Conservation (phyloP, 1,139 yeast genomes). For the Geotrichum siamense region DNA sequence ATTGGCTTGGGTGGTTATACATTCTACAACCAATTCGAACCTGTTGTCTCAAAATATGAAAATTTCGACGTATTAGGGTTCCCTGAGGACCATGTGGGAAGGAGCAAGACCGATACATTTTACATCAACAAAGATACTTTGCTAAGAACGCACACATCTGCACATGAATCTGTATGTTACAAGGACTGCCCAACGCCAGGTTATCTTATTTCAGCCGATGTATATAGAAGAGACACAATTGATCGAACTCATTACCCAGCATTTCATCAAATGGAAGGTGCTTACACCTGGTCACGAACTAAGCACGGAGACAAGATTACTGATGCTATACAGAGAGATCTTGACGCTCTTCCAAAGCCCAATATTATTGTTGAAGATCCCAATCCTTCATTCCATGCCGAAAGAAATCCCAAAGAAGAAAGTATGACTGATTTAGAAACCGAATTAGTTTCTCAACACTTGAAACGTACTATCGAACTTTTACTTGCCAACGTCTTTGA, state of each 20-base stretch:
- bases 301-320: slow-evolving; percentile 38
- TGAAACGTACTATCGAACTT: slow-evolving; percentile 78
- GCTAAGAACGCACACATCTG: slow-evolving; percentile 90
- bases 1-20: slow-evolving; percentile 59
- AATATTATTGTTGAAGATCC: slow-evolving; percentile 72
- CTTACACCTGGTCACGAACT: slow-evolving; percentile 66
- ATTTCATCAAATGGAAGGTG: slow-evolving; percentile 98
- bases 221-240: slow-evolving; percentile 89
- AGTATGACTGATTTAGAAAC: slow-evolving; percentile 66
- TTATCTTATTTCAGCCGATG: slow-evolving; percentile 90
- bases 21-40: slow-evolving; percentile 70
- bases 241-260: slow-evolving; percentile 96
- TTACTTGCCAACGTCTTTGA: slow-evolving; percentile 79
- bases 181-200: slow-evolving; percentile 65
- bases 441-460: slow-evolving; percentile 61
- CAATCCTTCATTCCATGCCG: slow-evolving; percentile 46
- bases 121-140: slow-evolving; percentile 67
- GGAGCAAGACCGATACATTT: slow-evolving; percentile 88
- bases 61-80: slow-evolving; percentile 91
- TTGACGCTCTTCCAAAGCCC: slow-evolving; percentile 59
- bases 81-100: slow-evolving; percentile 88
- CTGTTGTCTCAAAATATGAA: slow-evolving; percentile 72
- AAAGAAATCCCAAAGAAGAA: slow-evolving; percentile 68
- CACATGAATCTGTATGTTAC: slow-evolving; percentile 89
- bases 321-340: slow-evolving; percentile 48